A percentile compares a stretch with the other conserved stretches of the same genome.
Conservation (phyloP, 73 alveolate species). For the Chromera velia region DNA sequence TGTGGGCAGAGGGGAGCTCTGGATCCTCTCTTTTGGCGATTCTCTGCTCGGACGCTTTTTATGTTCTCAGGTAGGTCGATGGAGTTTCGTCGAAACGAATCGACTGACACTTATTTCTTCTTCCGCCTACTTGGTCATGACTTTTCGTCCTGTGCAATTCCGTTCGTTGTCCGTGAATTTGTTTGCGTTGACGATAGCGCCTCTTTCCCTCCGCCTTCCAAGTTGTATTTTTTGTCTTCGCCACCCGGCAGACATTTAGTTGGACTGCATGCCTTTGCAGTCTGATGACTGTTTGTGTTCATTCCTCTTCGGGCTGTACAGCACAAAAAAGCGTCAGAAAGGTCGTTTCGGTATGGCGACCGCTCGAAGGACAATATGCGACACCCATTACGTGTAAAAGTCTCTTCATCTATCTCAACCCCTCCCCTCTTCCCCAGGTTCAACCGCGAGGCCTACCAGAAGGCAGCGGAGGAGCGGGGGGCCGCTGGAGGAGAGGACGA, state of each 20-base stretch:
- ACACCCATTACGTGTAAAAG: neutral
- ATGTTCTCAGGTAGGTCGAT: slow-evolving; percentile 12
- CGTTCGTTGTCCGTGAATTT: no score
- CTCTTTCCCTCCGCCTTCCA: no score
- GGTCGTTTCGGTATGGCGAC: slow-evolving; percentile 10
- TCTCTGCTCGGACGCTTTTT: slow-evolving; percentile 35
- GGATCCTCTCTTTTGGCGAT: no score
- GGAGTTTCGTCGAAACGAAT: neutral
- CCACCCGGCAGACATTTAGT: no score
- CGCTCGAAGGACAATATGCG: no score
- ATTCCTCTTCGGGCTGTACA: no score
- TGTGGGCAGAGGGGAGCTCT: slow-evolving; percentile 29
- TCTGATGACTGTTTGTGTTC: no score
- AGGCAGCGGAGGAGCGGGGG: neutral
- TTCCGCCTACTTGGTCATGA: no score
- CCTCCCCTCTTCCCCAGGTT: neutral
- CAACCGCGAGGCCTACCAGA: neutral
- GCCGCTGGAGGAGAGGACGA: neutral
- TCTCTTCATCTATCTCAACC: neutral
- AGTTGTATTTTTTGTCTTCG: no score
- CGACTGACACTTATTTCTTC: neutral
- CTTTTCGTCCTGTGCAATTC: no score
- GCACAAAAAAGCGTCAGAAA: slow-evolving; percentile 37
- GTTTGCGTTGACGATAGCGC: no score
- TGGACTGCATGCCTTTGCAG: no score